Evolutionary conservation across 2,329 filamentous ascomycete species (phyloP), one percentile per base, ranked within the genome.

Genomic region (Furcasterigmium sp.): DNA sequence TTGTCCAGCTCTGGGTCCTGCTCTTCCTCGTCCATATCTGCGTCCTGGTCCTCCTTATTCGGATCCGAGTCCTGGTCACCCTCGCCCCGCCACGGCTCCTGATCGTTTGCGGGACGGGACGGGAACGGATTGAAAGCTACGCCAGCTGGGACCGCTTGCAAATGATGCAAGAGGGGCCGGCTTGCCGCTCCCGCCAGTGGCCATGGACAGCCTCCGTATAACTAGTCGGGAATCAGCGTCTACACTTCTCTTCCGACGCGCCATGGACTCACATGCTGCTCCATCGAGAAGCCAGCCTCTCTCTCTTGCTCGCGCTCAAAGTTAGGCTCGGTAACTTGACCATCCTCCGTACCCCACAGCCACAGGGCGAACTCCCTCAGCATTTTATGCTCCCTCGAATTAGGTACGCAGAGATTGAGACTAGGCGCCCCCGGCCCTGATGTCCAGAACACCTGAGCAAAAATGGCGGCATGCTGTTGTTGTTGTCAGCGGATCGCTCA

Each of bases 211-310:
- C 44, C 46, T 1, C 44, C 46, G 21, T 38, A 50, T 3, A 49
- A 18, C 44, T 46, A 36, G 28, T 41, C n/a, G 17, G 28, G 20
- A 13, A 37, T 4, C 4, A 13, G 7, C 3, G 5, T 15, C 11
- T 6, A 15, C 3, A 13, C 5, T 13, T 21, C 11, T 10, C n/a
- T n/a, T n/a, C n/a, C n/a, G n/a, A n/a, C n/a, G n/a, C n/a, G n/a
- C n/a, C n/a, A n/a, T 7, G 6, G 18, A 23, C 46, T 36, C 43
- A 54, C 51, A 38, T 49, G 47, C 20, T 43, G 46, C 36, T 60
- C 55, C 28, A 50, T 54, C n/a, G 50, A 48, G 40, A 52, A 50
- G 2, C 58, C 58, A 34, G 49, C 40, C 32, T 61, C 58, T 13
- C 25, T 15, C 3, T 23, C 20, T 13, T 43, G 38, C 25, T 61